Base-by-base conservation (phyloP, 371 early-diverging fungal species). In the Mortierella sp. region DNA sequence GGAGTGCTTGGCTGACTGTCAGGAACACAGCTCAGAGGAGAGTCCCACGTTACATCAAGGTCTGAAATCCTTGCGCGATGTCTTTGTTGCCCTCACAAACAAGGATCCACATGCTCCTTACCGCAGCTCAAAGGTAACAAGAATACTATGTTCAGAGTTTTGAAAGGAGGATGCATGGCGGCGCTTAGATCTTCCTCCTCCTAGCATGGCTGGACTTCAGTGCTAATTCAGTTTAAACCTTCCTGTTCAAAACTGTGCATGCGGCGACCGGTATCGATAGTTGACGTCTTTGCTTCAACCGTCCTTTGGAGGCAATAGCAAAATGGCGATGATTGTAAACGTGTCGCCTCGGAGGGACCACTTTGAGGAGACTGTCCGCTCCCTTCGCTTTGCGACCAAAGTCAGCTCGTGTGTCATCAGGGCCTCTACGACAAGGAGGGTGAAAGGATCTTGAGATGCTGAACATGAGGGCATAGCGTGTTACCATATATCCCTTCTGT, bases 261-360 rank as follows among this genome's bases (percentile, higher is more conserved):
- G 8, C 37, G 24, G 26, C 17, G 15, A 1, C 7, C 26, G 7
- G n/a, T 30, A 19, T 19, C 3, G 9, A 42, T 49, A 58, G 51
- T 71, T 98, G 41, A 99, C 99, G 9, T 93, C 93, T 78, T 63
- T 97, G 52, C 84, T 99, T 53, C 94, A 97, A 78, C 87, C 93
- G 67, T 92, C 93, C 0, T 84, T 97, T 15, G 93, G 92, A 9
- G 95, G 95, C 27, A 97, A 96, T 70, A 92, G 94, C 64, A 97
- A 97, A 79, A 96, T 95, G 2, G 86, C 97, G 8, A 99, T 99
- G 97, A 94, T 99, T 88, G 98, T 99, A 19, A 98, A 98, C 72
- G 86, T 99, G 30, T 91, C 92, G 26, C 95, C 96, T 4, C 68
- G 87, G 51, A 59, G 81, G 3, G 78, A 82, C 15, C 88, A 89